Conservation (phyloP, 2,329 filamentous ascomycete genomes). For the Metarhizium humberi region DNA sequence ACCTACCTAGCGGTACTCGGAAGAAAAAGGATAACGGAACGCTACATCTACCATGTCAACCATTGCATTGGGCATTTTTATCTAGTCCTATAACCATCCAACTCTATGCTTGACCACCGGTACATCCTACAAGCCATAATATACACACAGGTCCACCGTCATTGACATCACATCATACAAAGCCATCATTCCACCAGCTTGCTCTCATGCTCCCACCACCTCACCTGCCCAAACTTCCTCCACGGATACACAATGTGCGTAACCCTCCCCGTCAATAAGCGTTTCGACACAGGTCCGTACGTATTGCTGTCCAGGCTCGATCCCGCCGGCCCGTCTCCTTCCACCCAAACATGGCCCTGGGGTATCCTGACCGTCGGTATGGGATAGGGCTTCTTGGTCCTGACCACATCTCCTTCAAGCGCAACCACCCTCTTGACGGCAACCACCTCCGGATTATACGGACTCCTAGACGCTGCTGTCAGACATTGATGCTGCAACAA, state of each 20-base stretch:
- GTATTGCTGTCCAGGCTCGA: constrained; percentile 77
- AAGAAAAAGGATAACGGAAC: no score
- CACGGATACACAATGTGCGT: constrained; percentile 64
- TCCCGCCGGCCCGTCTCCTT: constrained; percentile 71
- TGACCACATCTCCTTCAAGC: constrained; percentile 68
- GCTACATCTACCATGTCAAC: no score
- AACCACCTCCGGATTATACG: constrained; percentile 56
- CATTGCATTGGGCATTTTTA: background rate
- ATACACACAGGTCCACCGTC: no score
- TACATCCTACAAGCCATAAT: no score
- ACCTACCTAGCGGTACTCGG: no score
- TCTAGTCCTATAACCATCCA: background rate
- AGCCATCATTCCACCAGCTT: constrained; percentile 7
- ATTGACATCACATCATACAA: background rate
- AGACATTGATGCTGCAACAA: background rate
- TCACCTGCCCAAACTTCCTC: constrained; percentile 45
- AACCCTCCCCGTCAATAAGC: constrained; percentile 66
- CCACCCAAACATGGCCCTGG: constrained; percentile 84
- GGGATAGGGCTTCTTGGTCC: constrained; percentile 53
- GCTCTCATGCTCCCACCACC: constrained; percentile 44
- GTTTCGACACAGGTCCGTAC: constrained; percentile 74
- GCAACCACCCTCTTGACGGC: constrained; percentile 79
- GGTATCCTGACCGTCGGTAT: constrained; percentile 55
- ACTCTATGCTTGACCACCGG: background rate
- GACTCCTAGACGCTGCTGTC: constrained; percentile 44